Base-by-base conservation (phyloP, 768 basidiomycete genomes). In the Calocybe cyanea region DNA sequence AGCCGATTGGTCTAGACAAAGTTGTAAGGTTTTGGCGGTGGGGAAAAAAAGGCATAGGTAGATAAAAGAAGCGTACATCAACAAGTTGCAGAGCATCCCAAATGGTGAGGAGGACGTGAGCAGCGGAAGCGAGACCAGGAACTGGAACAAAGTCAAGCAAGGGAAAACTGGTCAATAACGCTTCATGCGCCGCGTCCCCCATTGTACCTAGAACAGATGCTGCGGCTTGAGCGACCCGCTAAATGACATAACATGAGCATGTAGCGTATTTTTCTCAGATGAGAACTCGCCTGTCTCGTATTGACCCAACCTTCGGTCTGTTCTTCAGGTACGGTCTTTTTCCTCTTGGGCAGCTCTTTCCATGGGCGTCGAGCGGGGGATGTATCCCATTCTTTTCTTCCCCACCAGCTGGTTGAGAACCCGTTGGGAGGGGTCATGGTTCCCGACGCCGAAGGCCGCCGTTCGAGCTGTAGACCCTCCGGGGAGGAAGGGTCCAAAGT, bases 1-100 rank as follows among this genome's bases (percentile, higher is more conserved):
- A 83, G 64, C 14, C 83, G 72, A 50, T 89, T 87, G 51, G 76
- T 78, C 87, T 89, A 52, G 25, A n/a, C n/a, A n/a, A n/a, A n/a
- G n/a, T n/a, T n/a, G n/a, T n/a, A n/a, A n/a, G n/a, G n/a, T n/a
- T n/a, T n/a, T n/a, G n/a, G n/a, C n/a, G n/a, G n/a, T n/a, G n/a
- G 25, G 25, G 25, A 28, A 28, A 5, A 28, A 28, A 28, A 28
- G 11, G n/a, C n/a, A n/a, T n/a, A n/a, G n/a, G n/a, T n/a, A 28
- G 11, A 28, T 5, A 28, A 45, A 23, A 18, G 11, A 19, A 19
- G 70, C 81, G 55, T 51, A 87, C 85, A 41, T 85, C 82, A 9
- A 86, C 79, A 18, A 63, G 54, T 46, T 81, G 70, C 4, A 82
- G 67, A 0, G 79, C 67, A 35, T 81, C 76, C 85, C 85, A 87